Evolutionary conservation across 2,329 filamentous ascomycete species (phyloP), one percentile per base, ranked within the genome.

Genomic region (Alternaria sp.): DNA sequence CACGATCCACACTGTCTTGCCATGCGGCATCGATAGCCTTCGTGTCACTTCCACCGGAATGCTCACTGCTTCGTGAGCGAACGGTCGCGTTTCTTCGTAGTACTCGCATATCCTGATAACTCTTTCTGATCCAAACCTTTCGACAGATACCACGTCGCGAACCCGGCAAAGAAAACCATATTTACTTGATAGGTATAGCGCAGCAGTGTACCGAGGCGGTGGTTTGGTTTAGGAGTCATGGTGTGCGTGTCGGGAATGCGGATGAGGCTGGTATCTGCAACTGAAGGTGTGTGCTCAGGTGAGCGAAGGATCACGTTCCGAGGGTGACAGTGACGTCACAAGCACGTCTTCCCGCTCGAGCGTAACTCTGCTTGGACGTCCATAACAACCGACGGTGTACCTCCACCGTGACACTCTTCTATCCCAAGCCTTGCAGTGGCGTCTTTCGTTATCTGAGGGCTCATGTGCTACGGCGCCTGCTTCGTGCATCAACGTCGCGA

Each of bases 151-250:
- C 66, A 65, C 6, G 53, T 56, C 1, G 59, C 59, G 24, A 68
- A 67, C 2, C 64, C 64, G 5, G 59, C 59, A 26, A 68, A 65
- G 46, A 66, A 68, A 24, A 67, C 51, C 47, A 68, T 46, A 32
- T 68, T 69, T 1, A 47, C 62, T 42, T 61, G 65, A 24, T 63
- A 63, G 3, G 61, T 68, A 49, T 64, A 65, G 28, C 53, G 61
- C 26, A 68, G 47, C 6, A 70, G 62, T 3, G 53, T 61, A 14
- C 49, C 32, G 12, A 64, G 24, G 16, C 49, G 57, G 8, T 52
- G 9, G 6, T 59, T 65, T 6, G 58, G 18, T 11, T 44, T 53
- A 28, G 57, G 32, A 7, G 60, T 44, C 48, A 65, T 67, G 26
- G 7, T 43, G 18, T 51, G 16, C 39, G 54, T 18, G 26, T 30